These are phyloP conservation scores for Cinchona pubescens DNA, from an alignment of 257 asterid species.

Conservation along the genomic window DNA sequence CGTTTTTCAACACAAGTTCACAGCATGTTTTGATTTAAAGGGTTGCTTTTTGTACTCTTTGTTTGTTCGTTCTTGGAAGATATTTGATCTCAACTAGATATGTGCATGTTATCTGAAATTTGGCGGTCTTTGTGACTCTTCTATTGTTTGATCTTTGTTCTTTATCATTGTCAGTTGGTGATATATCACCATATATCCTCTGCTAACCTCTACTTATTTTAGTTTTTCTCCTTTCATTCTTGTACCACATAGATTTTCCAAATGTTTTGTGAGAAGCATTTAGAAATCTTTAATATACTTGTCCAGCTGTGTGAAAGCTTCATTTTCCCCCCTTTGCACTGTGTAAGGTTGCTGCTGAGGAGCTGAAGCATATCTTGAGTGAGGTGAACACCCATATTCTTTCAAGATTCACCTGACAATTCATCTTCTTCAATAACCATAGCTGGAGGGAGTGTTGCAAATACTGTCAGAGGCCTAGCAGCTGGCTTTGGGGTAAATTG, in stretches of 20 bases:
- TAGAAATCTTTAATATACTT: neutral
- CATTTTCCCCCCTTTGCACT: conserved; percentile 3
- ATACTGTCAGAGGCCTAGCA: conserved; percentile 88
- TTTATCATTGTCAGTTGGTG: neutral
- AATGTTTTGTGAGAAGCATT: too few relatives aligned
- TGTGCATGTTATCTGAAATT: neutral
- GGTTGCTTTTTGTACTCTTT: neutral
- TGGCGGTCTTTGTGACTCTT: neutral
- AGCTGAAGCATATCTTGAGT: conserved; percentile 58
- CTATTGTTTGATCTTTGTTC: neutral
- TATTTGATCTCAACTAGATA: neutral
- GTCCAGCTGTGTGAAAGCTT: neutral
- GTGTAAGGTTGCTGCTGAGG: conserved; percentile 69
- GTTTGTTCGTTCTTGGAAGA: neutral
- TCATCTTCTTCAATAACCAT: conserved; percentile 62
- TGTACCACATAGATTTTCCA: neutral
- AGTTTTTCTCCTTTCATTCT: neutral
- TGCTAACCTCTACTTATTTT: neutral
- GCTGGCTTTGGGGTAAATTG: conserved; percentile 82
- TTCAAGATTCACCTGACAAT: conserved; percentile 43
- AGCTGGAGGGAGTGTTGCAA: conserved; percentile 98
- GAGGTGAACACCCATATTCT: conserved; percentile 55
- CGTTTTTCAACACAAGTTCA: too few relatives aligned
- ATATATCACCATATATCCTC: neutral
- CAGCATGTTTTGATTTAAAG: neutral